Percentiles rank a stretch among this genome's conserved stretches.
Conservation (phyloP, 2,329 filamentous ascomycete species). For the Cladosporium sp. region DNA sequence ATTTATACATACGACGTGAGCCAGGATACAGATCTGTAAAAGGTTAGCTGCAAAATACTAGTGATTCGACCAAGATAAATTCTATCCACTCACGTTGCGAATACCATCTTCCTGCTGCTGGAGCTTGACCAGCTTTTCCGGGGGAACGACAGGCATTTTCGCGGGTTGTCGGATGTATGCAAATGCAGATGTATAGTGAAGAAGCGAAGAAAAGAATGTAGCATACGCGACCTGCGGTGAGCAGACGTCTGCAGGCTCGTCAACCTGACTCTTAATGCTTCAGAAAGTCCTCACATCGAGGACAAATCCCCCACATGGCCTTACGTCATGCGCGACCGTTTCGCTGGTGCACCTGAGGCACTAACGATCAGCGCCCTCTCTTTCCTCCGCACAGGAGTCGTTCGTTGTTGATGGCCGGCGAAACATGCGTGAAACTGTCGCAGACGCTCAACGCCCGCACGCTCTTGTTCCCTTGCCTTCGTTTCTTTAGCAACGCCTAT, state of each 20-base stretch:
- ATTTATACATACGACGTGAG: background rate
- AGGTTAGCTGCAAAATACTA: background rate
- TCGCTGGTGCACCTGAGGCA: background rate
- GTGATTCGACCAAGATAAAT: background rate
- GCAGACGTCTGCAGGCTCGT: background rate
- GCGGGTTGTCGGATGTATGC: background rate
- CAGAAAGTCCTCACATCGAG: background rate
- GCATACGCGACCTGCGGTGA: background rate
- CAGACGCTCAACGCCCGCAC: no score
- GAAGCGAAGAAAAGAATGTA: background rate
- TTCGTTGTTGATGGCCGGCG: background rate
- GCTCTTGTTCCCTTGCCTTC: background rate
- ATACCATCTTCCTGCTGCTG: constrained; percentile 85
- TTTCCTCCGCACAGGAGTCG: no score
- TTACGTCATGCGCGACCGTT: background rate
- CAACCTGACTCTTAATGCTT: constrained; percentile 2
- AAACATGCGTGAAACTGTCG: no score
- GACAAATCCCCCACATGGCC: background rate
- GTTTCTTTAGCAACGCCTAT: background rate
- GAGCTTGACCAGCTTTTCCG: constrained; percentile 84
- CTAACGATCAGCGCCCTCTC: background rate
- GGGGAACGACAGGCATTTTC: constrained; percentile 81
- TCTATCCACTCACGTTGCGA: constrained; percentile 72
- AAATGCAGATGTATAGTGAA: background rate
- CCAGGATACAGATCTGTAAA: constrained; percentile 66